Evolutionary conservation across 148 eudicot genomes (phyloP).

Genomic region (Heliamphora exappendiculata): DNA sequence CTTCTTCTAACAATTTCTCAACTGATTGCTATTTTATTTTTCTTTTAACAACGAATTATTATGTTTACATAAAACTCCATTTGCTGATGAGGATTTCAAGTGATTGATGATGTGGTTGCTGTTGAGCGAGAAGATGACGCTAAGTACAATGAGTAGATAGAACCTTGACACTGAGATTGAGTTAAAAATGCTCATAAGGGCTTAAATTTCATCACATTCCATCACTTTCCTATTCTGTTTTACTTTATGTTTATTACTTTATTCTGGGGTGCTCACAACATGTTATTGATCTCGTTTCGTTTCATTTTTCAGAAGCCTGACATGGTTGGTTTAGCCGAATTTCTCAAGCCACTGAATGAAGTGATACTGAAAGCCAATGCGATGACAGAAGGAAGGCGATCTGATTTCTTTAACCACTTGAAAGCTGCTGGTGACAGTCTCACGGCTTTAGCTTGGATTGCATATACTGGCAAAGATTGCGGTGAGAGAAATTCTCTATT

Average conservation of each 20-base stretch:
- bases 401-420: slow-evolving; percentile 77
- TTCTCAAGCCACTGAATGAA: slow-evolving; percentile 79
- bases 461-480: slow-evolving; percentile 90
- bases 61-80: not conserved
- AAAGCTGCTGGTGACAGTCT: slow-evolving; percentile 82
- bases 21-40: not conserved
- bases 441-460: slow-evolving; percentile 92
- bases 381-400: slow-evolving; percentile 72
- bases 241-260: not conserved
- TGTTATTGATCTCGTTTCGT: not conserved
- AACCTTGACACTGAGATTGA: not conserved
- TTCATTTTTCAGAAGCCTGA: slow-evolving; percentile 74
- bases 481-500: slow-evolving; percentile 40
- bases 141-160: not conserved
- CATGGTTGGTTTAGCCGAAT: slow-evolving; percentile 63
- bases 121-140: not conserved
- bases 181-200: not conserved
- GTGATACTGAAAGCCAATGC: slow-evolving; percentile 55
- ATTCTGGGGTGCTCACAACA: no score
- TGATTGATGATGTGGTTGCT: not conserved
- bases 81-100: not conserved
- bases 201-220: not conserved
- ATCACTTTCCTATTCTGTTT: not conserved
- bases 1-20: not conserved
- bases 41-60: not conserved